Percentiles rank a stretch among this genome's conserved stretches.
Conservation (phyloP, 495 filamentous ascomycete genomes). For the Lasiosphaeriaceae sp. region DNA sequence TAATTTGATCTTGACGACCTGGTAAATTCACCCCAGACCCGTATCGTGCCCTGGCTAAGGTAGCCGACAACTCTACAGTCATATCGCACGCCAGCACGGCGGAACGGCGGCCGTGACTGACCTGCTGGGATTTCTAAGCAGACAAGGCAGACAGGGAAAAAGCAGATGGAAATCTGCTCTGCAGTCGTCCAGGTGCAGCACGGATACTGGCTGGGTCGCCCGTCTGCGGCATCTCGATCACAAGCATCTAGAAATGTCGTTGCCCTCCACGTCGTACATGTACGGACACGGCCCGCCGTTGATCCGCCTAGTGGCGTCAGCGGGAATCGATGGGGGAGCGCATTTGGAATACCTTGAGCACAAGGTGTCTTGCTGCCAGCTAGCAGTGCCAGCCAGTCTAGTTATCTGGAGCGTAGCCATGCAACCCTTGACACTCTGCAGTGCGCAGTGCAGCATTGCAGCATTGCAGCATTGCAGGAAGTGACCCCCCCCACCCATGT, state of each 20-base stretch:
- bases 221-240: conserved; percentile 19
- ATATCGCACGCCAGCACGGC: background rate
- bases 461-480: background rate
- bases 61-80: too few relatives aligned
- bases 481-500: background rate
- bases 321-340: too few relatives aligned
- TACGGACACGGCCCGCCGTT: conserved; percentile 19
- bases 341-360: background rate
- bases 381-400: background rate
- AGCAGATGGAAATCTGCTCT: too few relatives aligned
- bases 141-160: too few relatives aligned
- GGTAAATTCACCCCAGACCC: background rate
- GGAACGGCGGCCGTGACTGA: background rate
- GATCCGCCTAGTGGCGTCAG: conserved; percentile 13
- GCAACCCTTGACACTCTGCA: conserved; percentile 14
- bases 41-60: background rate
- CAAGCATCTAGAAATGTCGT: conserved; percentile 5
- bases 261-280: background rate
- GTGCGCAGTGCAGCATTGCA: conserved; percentile 7
- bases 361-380: too few relatives aligned
- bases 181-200: background rate
- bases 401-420: background rate
- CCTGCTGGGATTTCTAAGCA: background rate
- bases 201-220: conserved; percentile 6
- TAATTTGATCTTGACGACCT: conserved; percentile 12